Evolutionary conservation across 176 grass and related monocot species (phyloP).

Genomic region (Cenchrus fungigraminus): DNA sequence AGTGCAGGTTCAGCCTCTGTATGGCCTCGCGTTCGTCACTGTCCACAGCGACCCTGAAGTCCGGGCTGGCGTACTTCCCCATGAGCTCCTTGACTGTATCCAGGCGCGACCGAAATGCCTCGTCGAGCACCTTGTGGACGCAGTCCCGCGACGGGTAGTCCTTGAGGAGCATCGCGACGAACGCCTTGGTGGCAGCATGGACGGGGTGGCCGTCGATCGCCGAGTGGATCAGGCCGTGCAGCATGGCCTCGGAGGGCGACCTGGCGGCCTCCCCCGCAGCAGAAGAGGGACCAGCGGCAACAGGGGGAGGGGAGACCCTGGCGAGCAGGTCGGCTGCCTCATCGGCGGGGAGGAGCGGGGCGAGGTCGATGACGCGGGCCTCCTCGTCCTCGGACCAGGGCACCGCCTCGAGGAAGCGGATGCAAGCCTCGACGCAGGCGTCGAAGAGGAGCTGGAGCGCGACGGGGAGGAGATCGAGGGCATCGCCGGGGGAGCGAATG

Average conservation of each 20-base stretch:
- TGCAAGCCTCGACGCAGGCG: slow-evolving; percentile 55
- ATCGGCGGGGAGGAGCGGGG: slow-evolving; percentile 57
- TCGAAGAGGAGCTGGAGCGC: slow-evolving; percentile 68
- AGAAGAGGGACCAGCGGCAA: not conserved
- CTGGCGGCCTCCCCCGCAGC: not conserved
- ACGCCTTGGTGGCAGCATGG: slow-evolving; percentile 69
- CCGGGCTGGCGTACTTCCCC: slow-evolving; percentile 84
- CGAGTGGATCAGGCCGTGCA: slow-evolving; percentile 69
- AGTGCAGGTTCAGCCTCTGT: slow-evolving; percentile 79
- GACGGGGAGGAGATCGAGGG: slow-evolving; percentile 60
- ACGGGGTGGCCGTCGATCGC: slow-evolving; percentile 71
- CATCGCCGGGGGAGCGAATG: slow-evolving; percentile 51
- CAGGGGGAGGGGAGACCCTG: slow-evolving; percentile 35
- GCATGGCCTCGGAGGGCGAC: slow-evolving; percentile 59
- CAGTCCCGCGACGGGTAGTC: slow-evolving; percentile 71
- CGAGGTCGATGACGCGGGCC: slow-evolving; percentile 42
- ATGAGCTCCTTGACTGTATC: slow-evolving; percentile 83
- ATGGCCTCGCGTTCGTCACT: slow-evolving; percentile 86
- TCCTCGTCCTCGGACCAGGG: slow-evolving; percentile 79
- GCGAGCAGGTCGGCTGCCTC: slow-evolving; percentile 57
- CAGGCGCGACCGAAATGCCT: slow-evolving; percentile 61
- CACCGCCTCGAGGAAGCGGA: slow-evolving; percentile 72
- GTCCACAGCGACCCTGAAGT: slow-evolving; percentile 66
- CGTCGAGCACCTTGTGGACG: slow-evolving; percentile 67
- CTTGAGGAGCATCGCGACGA: slow-evolving; percentile 84